phyloP scores from a whole-genome alignment of 1,139 yeast genomes.

The Neolecta irregularis region DNA sequence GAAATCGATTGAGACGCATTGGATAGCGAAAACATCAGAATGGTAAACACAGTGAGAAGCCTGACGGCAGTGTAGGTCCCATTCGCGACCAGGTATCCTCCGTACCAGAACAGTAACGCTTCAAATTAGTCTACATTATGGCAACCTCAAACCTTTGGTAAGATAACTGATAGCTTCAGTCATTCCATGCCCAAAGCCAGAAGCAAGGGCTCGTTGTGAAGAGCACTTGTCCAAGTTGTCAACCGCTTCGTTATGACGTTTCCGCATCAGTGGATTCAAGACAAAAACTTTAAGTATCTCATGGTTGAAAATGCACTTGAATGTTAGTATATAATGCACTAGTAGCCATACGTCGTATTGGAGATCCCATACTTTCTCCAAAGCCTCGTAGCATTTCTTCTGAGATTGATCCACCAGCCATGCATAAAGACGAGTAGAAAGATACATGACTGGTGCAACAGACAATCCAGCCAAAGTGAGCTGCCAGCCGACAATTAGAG shows the following conservation, averaged over 20 bases:
- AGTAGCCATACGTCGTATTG: conserved; percentile 32
- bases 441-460: conserved; percentile 45
- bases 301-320: conserved; percentile 2
- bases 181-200: conserved; percentile 23
- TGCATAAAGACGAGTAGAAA: conserved; percentile 41
- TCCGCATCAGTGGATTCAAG: no score
- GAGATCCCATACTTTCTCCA: conserved; percentile 39
- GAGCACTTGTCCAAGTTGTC: no score
- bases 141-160: conserved; percentile 5
- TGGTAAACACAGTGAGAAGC: conserved; percentile 52
- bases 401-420: conserved; percentile 40
- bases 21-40: conserved; percentile 57
- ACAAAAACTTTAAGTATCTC: conserved; percentile 24
- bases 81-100: conserved; percentile 48
- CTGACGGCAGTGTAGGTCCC: conserved; percentile 40
- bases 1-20: conserved; percentile 44
- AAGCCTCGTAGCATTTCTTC: conserved; percentile 39
- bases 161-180: conserved; percentile 6
- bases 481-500: conserved; percentile 71
- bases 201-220: conserved; percentile 33
- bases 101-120: conserved; percentile 59
- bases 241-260: no score
- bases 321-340: conserved; percentile 7
- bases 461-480: conserved; percentile 66
- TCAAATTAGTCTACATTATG: conserved; percentile 19